Conservation (phyloP, 176 grass and related monocot species). For the Bothriochloa decipiens region DNA sequence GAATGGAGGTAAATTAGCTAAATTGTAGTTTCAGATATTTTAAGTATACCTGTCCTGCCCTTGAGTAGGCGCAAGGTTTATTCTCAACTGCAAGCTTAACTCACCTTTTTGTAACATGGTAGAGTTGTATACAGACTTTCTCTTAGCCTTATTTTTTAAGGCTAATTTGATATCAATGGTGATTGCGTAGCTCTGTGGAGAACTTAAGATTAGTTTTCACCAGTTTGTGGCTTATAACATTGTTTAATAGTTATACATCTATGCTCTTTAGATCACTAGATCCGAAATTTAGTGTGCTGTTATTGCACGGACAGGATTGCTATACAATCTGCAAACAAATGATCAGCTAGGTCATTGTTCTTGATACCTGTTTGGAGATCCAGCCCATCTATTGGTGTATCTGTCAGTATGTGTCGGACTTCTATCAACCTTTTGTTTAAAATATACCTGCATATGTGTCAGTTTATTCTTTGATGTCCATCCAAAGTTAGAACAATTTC, state of each 20-base stretch:
- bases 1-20: conserved; percentile 79
- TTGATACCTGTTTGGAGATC: not conserved
- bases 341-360: not conserved
- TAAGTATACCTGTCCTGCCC: not conserved
- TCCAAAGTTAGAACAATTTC: not conserved
- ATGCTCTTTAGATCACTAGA: conserved; percentile 2
- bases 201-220: not conserved
- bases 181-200: not conserved
- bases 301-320: conserved; percentile 7
- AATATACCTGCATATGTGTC: not conserved
- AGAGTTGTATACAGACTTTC: not conserved
- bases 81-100: not conserved
- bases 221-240: not conserved
- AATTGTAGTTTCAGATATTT: conserved; percentile 19
- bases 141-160: conserved; percentile 3
- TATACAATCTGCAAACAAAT: not conserved
- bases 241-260: not conserved
- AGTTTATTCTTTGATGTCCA: not conserved
- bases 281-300: not conserved
- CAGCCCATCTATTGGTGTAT: not conserved
- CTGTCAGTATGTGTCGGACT: not conserved
- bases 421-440: not conserved
- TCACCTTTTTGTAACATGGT: not conserved
- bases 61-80: not conserved
- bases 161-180: not conserved